phyloP scores from a whole-genome alignment of 768 basidiomycete species.

The Ramaria rubella region DNA sequence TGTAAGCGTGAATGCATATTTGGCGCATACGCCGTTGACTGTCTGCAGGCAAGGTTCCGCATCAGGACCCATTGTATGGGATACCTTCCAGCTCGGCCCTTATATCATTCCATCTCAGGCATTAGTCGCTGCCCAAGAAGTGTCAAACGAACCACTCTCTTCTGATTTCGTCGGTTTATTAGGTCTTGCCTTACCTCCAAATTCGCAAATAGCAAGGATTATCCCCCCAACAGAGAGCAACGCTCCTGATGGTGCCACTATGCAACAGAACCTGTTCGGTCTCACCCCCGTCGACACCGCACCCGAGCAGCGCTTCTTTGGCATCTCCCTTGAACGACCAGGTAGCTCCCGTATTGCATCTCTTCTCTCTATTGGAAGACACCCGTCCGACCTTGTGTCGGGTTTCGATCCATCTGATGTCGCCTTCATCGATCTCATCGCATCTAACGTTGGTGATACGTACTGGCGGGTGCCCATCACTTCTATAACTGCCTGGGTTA shows the following conservation, averaged over 20 bases:
- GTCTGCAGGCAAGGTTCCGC: constrained; percentile 37
- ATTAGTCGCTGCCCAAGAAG: constrained; percentile 54
- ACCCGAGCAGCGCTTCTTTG: constrained; percentile 58
- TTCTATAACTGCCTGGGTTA: constrained; percentile 55
- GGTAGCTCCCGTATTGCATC: constrained; percentile 52
- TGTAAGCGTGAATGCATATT: constrained; percentile 21
- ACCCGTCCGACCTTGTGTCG: constrained; percentile 35
- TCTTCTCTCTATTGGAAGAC: constrained; percentile 61
- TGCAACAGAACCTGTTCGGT: constrained; percentile 66
- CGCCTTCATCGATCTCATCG: constrained; percentile 42
- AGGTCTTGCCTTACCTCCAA: constrained; percentile 66
- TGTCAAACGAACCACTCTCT: constrained; percentile 52
- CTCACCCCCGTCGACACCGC: constrained; percentile 48
- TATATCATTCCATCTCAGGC: constrained; percentile 64
- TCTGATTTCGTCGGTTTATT: constrained; percentile 58
- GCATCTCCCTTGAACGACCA: constrained; percentile 61
- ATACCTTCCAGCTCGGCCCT: constrained; percentile 52
- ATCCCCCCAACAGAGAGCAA: constrained; percentile 46
- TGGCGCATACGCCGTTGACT: neutral
- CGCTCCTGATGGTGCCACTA: constrained; percentile 56
- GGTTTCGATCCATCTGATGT: constrained; percentile 47
- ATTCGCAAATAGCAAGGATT: constrained; percentile 53
- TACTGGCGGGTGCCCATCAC: constrained; percentile 60
- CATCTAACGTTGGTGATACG: constrained; percentile 28
- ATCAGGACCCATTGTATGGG: constrained; percentile 64